Conservation (phyloP, 805 yeast species). For the Saccharomycopsis microspora region DNA sequence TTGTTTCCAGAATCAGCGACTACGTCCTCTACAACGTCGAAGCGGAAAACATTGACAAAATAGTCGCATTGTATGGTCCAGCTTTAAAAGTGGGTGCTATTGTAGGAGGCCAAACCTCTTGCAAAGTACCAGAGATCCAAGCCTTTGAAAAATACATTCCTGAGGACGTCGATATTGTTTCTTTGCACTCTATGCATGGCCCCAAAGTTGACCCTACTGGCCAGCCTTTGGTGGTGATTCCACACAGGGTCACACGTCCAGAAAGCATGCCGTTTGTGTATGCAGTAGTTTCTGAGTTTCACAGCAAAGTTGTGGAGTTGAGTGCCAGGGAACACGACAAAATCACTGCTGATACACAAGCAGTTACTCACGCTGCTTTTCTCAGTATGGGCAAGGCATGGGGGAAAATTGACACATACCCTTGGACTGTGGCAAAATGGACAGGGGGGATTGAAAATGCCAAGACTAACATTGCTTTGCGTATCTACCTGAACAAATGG, state of each 20-base stretch:
- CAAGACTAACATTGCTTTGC: constrained; percentile 80
- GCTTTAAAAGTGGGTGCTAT: constrained; percentile 79
- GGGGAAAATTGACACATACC: constrained; percentile 73
- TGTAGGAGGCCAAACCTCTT: constrained; percentile 97
- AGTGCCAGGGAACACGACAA: constrained; percentile 85
- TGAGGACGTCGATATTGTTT: constrained; percentile 66
- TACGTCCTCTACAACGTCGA: constrained; percentile 86
- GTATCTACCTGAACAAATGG: constrained; percentile 92
- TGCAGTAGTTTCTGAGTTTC: constrained; percentile 53
- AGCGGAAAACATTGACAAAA: constrained; percentile 69
- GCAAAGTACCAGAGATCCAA: constrained; percentile 79
- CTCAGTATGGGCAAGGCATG: constrained; percentile 96
- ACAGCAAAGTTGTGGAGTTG: constrained; percentile 66
- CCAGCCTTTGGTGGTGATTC: constrained; percentile 83
- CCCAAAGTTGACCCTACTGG: constrained; percentile 83
- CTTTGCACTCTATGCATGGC: constrained; percentile 91
- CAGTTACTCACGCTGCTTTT: constrained; percentile 96
- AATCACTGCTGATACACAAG: constrained; percentile 97
- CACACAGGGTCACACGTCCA: constrained; percentile 50
- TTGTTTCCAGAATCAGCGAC: constrained; percentile 72
- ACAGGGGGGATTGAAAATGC: constrained; percentile 94
- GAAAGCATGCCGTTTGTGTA: constrained; percentile 44
- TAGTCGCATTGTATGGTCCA: constrained; percentile 72
- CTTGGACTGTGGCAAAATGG: constrained; percentile 81
- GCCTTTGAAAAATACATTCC: constrained; percentile 79